These are phyloP conservation scores for Penicillium odoratum DNA, from an alignment of 495 filamentous ascomycete species.

Conservation along the genomic window DNA sequence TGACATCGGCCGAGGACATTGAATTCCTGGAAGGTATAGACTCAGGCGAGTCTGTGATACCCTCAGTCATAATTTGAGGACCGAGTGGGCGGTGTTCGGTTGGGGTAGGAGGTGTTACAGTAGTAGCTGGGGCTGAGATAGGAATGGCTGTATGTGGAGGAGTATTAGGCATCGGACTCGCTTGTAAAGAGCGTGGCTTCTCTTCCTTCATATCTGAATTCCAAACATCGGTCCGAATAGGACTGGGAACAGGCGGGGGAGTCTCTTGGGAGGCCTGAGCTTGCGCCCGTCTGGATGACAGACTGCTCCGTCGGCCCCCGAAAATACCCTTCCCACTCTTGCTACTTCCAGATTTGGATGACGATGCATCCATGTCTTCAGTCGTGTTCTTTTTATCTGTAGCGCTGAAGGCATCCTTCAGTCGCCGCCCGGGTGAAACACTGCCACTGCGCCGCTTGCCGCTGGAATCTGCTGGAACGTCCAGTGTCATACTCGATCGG, in stretches of 20 bases:
- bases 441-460: conserved; percentile 40
- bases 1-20: conserved; percentile 29
- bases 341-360: conserved; percentile 36
- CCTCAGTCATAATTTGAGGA: conserved; percentile 23
- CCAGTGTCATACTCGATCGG: conserved; percentile 31
- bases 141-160: conserved; percentile 44
- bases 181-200: conserved; percentile 25
- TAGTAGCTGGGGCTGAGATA: conserved; percentile 47
- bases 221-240: conserved; percentile 39
- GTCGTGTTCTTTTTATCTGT: conserved; percentile 35
- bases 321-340: conserved; percentile 31
- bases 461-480: conserved; percentile 35
- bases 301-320: conserved; percentile 41
- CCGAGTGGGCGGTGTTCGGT: conserved; percentile 30
- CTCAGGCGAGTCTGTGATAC: conserved; percentile 38
- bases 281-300: conserved; percentile 38
- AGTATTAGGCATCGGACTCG: conserved; percentile 39
- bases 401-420: conserved; percentile 49
- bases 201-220: conserved; percentile 16
- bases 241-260: conserved; percentile 32
- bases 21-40: conserved; percentile 33
- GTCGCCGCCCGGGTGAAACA: conserved; percentile 43
- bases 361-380: conserved; percentile 45
- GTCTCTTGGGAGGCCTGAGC: conserved; percentile 32
- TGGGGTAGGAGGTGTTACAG: conserved; percentile 57